A percentile compares a stretch with the other conserved stretches of the same genome.
These are phyloP conservation scores for Priceomyces carsonii DNA, from an alignment of 805 yeast genomes.

Conservation along the genomic window DNA sequence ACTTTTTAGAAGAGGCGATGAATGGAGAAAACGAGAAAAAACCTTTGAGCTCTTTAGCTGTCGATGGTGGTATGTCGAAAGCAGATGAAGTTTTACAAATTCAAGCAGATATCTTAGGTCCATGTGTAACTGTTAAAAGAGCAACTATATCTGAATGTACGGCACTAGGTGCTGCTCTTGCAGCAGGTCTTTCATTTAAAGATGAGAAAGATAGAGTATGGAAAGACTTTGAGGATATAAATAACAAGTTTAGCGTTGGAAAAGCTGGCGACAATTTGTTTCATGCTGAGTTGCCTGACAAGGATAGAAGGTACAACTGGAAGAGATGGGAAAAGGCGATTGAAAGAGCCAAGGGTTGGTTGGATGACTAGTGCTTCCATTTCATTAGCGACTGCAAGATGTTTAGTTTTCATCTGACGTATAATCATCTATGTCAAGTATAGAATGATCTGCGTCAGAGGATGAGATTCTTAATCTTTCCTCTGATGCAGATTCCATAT, in stretches of 20 bases:
- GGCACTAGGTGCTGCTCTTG: slow-evolving; percentile 94
- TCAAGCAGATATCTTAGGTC: slow-evolving; percentile 90
- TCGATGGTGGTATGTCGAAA: slow-evolving; percentile 95
- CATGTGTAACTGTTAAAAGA: slow-evolving; percentile 76
- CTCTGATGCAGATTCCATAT: too few relatives aligned
- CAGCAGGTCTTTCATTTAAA: slow-evolving; percentile 74
- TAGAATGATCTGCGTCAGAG: slow-evolving; percentile 11
- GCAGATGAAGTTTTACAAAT: slow-evolving; percentile 91
- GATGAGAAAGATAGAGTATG: slow-evolving; percentile 60
- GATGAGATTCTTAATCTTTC: slow-evolving; percentile 1
- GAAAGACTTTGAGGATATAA: slow-evolving; percentile 73
- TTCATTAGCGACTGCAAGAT: background rate
- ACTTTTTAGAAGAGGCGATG: slow-evolving; percentile 56
- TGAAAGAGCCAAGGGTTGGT: slow-evolving; percentile 81
- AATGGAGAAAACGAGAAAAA: slow-evolving; percentile 43
- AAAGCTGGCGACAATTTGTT: slow-evolving; percentile 27
- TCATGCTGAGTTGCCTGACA: slow-evolving; percentile 49
- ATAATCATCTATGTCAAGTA: slow-evolving; percentile 17
- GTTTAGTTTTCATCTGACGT: slow-evolving; percentile 7
- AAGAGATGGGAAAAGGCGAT: slow-evolving; percentile 84
- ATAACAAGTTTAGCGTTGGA: slow-evolving; percentile 35
- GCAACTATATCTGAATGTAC: slow-evolving; percentile 88
- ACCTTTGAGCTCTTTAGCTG: slow-evolving; percentile 61
- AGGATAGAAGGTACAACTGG: slow-evolving; percentile 64
- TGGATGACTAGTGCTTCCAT: slow-evolving; percentile 35